These are phyloP conservation scores for Suhomyces coccinellae DNA, from an alignment of 1,139 yeast genomes.

Conservation along the genomic window DNA sequence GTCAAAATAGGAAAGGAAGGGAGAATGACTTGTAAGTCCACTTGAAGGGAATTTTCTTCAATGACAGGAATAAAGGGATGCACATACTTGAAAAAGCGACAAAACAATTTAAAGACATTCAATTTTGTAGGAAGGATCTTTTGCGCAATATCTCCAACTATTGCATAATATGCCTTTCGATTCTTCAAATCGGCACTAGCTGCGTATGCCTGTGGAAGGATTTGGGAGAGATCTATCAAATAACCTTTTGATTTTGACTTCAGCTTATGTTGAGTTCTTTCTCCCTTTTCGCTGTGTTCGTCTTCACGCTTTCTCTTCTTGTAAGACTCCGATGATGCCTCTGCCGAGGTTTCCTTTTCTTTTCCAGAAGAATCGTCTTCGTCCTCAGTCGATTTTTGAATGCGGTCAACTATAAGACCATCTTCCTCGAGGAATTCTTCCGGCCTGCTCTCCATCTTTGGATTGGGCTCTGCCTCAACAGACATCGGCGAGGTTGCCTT, in stretches of 20 bases:
- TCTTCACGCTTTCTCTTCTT: constrained; percentile 1
- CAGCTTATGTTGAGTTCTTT: neutral
- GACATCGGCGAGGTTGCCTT: constrained; percentile 3
- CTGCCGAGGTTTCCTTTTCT: constrained; percentile 12
- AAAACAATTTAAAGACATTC: constrained; percentile 31
- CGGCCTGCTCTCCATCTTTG: constrained; percentile 11
- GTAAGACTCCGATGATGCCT: neutral
- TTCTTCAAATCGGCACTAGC: constrained; percentile 19
- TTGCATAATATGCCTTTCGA: constrained; percentile 28
- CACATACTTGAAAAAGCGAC: constrained; percentile 42
- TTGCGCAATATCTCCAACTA: constrained; percentile 33
- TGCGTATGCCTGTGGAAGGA: constrained; percentile 25
- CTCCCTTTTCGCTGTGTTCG: neutral
- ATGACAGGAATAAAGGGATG: constrained; percentile 42
- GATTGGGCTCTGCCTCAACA: neutral
- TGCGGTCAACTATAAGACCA: constrained; percentile 21
- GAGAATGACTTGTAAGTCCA: constrained; percentile 31
- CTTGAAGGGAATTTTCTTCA: constrained; percentile 30
- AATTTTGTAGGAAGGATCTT: constrained; percentile 34
- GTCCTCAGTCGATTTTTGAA: constrained; percentile 15
- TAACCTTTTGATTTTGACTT: neutral
- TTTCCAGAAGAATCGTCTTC: constrained; percentile 16
- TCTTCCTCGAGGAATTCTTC: constrained; percentile 22
- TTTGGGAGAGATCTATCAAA: constrained; percentile 8
- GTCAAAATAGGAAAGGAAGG: constrained; percentile 28